phyloP scores from a whole-genome alignment of 106 monocot genomes.

The Phalaenopsis equestris region DNA sequence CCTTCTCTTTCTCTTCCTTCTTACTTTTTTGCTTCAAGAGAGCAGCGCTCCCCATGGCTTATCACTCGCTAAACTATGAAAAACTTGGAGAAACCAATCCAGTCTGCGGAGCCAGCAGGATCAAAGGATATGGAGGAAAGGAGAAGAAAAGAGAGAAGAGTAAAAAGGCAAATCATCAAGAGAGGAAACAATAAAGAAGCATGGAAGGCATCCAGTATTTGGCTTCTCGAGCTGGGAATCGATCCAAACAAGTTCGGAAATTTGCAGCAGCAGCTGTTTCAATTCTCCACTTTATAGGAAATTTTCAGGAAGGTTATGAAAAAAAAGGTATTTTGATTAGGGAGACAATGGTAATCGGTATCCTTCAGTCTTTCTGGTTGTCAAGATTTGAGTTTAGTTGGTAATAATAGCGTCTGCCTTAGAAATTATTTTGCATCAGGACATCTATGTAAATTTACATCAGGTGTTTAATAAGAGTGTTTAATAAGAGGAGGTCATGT shows the following conservation, averaged over 20 bases:
- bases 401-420: no score
- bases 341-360: no score
- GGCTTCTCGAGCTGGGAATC: conserved; percentile 3
- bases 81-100: not conserved
- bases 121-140: not conserved
- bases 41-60: not conserved
- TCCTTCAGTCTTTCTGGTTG: no score
- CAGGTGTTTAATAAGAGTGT: no score
- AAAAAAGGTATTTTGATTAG: no score
- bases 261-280: not conserved
- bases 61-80: not conserved
- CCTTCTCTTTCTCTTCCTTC: conserved; percentile 4
- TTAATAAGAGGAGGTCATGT: no score
- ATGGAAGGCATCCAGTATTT: not conserved
- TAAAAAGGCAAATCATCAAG: not conserved
- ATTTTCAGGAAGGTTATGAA: no score
- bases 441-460: no score
- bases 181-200: not conserved
- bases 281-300: not conserved
- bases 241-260: not conserved
- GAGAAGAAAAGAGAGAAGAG: not conserved
- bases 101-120: not conserved
- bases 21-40: not conserved
- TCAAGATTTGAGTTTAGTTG: no score
- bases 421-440: no score